Evolutionary conservation across 805 yeast species (phyloP), one percentile per base, ranked within the genome.

Genomic region (Lipomyces orientalis): DNA sequence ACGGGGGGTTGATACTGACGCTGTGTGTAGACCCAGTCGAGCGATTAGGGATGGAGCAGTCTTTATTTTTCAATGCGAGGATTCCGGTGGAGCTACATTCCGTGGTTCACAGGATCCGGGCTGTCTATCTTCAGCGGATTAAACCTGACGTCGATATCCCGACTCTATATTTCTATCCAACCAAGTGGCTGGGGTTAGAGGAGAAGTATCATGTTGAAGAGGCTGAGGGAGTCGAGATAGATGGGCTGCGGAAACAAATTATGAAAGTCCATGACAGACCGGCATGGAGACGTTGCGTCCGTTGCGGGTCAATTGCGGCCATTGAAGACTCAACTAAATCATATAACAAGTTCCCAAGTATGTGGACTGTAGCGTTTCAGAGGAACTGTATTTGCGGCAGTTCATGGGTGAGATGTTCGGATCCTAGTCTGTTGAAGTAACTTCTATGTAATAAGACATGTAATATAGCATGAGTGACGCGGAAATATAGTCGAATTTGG

Each of bases 311-410:
- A 46, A 78, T 61, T 1, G 83, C 88, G 0, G 76, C 80, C 22
- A 70, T 72, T 62, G 78, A 76, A 79, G 84, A 57, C 68, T 25
- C 80, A 79, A 43, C 49, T 16, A 43, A 43, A 9, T 16, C 69
- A 67, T 35, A 54, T 65, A 35, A 29, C 9, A 62, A 61, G 37
- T 39, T 33, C 70, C 76, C 46, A 68, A 73, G 68, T 63, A 81
- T 63, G 69, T 80, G 91, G 90, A 84, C 89, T 0, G 81, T 86
- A 79, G 88, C 89, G 0, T 88, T 87, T 75, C 93, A 89, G 72
- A 81, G 93, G 68, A 86, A 86, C 33, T 90, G 97, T 77, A 79
- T 90, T 46, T 90, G 97, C 77, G 95, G 95, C 14, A 64, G 70
- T 54, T 66, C 72, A 2, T 70, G 72, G 71, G 65, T 70, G 9